Base-by-base conservation (phyloP, 2,329 filamentous ascomycete species). In the Colletotrichum abscissum region DNA sequence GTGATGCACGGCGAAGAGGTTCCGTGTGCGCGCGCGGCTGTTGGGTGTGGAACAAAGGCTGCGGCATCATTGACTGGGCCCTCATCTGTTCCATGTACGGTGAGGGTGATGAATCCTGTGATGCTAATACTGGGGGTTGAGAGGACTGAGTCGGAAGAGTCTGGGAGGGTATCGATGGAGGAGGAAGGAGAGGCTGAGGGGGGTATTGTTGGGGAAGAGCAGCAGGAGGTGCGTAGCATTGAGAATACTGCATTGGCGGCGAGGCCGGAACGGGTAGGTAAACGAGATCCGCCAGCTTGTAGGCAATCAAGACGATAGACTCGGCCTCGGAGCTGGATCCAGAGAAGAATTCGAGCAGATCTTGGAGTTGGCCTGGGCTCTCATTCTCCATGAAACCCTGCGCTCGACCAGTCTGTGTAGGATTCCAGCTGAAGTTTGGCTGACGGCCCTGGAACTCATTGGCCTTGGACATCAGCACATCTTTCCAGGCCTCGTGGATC, bases 321-420 rank as follows among this genome's bases (percentile, higher is more conserved):
- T 88, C 85, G 0, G 90, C 88, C 74, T 91, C 88, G 63, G 88
- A 85, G 62, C 86, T 87, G 42, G 88, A 85, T 49, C 89, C 87
- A 5, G 88, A 90, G 77, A 92, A 92, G 77, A 91, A 91, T 77
- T 93, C 91, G 30, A 93, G 85, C 8, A 91, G 86, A 77, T 92
- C 91, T 78, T 92, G 89, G 11, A 92, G 82, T 75, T 91, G 89
- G 14, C 91, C 90, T 8, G 88, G 88, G 72, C 87, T 90, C 79
- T 92, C 90, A 68, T 90, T 90, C 78, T 92, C 90, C 38, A 90
- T 82, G 75, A 89, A 90, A 0, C 88, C 88, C 74, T 89, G 88
- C 1, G 88, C 87, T 64, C 88, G 84, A 1, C 88, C 88, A 1
- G 88, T 90, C 76, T 86, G 87, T 76, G 87, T 88, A 1, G 87